A percentile compares a stretch with the other conserved stretches of the same genome.
Evolutionary conservation across 495 filamentous ascomycete genomes (phyloP).

Genomic region (Annulohypoxylon stygium): DNA sequence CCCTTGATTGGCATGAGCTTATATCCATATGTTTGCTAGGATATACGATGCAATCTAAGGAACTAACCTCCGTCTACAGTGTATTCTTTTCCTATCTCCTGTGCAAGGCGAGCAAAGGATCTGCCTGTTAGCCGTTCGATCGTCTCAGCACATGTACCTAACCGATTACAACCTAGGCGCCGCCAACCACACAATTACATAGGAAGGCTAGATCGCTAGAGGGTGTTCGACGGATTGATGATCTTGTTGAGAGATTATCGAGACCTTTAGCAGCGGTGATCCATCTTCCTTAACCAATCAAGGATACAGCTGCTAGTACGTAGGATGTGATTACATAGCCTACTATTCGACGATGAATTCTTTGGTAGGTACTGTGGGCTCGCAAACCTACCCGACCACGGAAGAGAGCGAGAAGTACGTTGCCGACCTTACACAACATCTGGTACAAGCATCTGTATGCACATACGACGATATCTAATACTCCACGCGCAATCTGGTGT

Average conservation of each 20-base stretch:
- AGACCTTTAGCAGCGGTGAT: not conserved
- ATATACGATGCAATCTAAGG: conserved; percentile 20
- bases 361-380: conserved; percentile 16
- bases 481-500: conserved; percentile 29
- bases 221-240: not conserved
- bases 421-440: conserved; percentile 42
- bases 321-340: conserved; percentile 3
- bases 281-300: conserved; percentile 6
- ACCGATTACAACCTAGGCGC: conserved; percentile 3
- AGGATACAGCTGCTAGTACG: conserved; percentile 3
- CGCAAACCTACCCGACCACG: conserved; percentile 19
- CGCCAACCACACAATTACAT: not conserved
- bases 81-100: conserved; percentile 4
- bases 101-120: conserved; percentile 18
- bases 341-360: conserved; percentile 1
- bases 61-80: conserved; percentile 3
- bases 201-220: not conserved
- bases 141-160: conserved; percentile 12
- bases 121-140: conserved; percentile 12
- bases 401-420: conserved; percentile 36
- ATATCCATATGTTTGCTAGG: conserved; percentile 34
- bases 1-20: conserved; percentile 17
- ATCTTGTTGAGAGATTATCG: conserved; percentile 6
- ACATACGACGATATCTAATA: conserved; percentile 18
- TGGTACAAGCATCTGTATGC: conserved; percentile 28